phyloP scores from a whole-genome alignment of 164 flowering plant species.

The Magnolia kwangsiensis region DNA sequence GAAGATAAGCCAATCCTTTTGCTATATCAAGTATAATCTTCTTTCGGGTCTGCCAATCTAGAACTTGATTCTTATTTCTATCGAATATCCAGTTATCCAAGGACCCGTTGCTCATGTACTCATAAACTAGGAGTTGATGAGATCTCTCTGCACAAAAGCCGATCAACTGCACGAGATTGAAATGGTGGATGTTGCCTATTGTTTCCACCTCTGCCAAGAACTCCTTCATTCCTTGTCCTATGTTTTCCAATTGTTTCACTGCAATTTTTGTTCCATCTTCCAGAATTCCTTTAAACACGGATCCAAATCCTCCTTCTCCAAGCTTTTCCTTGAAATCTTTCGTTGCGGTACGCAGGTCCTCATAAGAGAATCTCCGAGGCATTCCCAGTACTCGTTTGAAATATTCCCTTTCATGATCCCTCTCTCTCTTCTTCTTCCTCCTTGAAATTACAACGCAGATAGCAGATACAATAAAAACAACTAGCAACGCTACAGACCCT shows the following conservation, averaged over 20 bases:
- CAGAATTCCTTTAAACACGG: slow-evolving; percentile 19
- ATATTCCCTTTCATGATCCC: neutral
- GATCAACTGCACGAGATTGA: slow-evolving; percentile 25
- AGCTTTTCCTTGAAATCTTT: slow-evolving; percentile 16
- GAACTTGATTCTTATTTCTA: neutral
- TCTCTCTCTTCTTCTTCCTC: neutral
- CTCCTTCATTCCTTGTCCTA: slow-evolving; percentile 24
- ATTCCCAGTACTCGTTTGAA: slow-evolving; percentile 13
- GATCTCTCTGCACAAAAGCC: slow-evolving; percentile 19
- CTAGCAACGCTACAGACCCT: slow-evolving; percentile 1
- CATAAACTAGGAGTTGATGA: slow-evolving; percentile 25
- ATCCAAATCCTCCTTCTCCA: slow-evolving; percentile 31
- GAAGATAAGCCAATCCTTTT: slow-evolving; percentile 22
- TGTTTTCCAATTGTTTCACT: slow-evolving; percentile 24
- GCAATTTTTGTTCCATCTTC: slow-evolving; percentile 23
- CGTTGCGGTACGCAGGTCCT: slow-evolving; percentile 18
- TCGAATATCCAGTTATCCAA: slow-evolving; percentile 28
- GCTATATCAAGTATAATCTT: slow-evolving; percentile 19
- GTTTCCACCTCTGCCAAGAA: slow-evolving; percentile 26
- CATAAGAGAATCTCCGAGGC: slow-evolving; percentile 21
- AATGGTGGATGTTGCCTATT: slow-evolving; percentile 24
- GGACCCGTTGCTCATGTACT: slow-evolving; percentile 21
- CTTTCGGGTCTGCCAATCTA: slow-evolving; percentile 18
- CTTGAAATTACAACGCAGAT: neutral
- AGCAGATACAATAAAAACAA: neutral